Percentiles rank a stretch among this genome's conserved stretches.
Conservation (phyloP, 768 basidiomycete species). For the Naganishia antarctica region DNA sequence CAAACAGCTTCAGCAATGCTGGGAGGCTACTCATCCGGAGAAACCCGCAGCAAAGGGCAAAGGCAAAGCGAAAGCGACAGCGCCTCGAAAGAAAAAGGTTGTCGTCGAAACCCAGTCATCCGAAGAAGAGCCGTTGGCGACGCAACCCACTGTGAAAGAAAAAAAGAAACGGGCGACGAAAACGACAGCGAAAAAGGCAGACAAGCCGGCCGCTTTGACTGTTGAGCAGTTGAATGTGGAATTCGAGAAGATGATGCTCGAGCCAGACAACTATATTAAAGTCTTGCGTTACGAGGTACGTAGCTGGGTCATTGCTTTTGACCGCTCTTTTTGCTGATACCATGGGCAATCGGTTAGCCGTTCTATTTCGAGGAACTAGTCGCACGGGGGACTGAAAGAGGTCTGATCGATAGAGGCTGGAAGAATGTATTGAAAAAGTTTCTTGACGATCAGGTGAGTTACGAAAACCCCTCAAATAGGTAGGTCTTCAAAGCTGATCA, state of each 20-base stretch:
- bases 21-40: slow-evolving; percentile 24
- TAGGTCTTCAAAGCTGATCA: no score
- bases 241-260: slow-evolving; percentile 23
- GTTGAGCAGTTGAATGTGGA: slow-evolving; percentile 12
- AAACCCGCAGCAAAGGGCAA: slow-evolving; percentile 13
- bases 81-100: slow-evolving; percentile 9
- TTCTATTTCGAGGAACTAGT: slow-evolving; percentile 24
- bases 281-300: slow-evolving; percentile 28
- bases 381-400: slow-evolving; percentile 15
- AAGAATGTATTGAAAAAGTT: slow-evolving; percentile 26
- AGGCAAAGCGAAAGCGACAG: slow-evolving; percentile 3
- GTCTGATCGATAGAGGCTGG: slow-evolving; percentile 22
- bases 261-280: slow-evolving; percentile 17
- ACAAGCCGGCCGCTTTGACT: slow-evolving; percentile 19
- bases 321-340: background rate
- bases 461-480: no score
- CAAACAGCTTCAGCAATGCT: slow-evolving; percentile 25
- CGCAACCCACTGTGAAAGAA: background rate
- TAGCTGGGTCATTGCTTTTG: background rate
- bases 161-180: slow-evolving; percentile 14
- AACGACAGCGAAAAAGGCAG: slow-evolving; percentile 16
- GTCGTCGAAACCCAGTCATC: background rate
- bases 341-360: slow-evolving; percentile 3
- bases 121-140: slow-evolving; percentile 11
- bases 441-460: slow-evolving; percentile 29